These are phyloP conservation scores for Linnemannia hyalina DNA, from an alignment of 192 early-diverging fungal genomes.

Conservation along the genomic window DNA sequence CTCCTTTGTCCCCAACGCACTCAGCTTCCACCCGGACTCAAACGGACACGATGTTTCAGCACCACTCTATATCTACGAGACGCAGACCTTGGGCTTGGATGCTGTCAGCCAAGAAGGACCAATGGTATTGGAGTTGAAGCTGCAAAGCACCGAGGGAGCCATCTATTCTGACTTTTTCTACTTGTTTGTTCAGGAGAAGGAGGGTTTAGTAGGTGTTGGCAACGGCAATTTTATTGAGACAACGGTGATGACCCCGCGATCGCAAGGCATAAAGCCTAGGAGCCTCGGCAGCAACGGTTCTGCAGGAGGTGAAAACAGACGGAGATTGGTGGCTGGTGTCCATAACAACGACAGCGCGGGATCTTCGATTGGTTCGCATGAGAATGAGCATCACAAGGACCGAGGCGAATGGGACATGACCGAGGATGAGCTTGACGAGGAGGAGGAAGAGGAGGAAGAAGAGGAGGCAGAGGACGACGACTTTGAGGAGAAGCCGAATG, in stretches of 20 bases:
- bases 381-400: background rate
- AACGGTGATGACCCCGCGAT: background rate
- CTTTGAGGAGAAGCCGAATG: background rate
- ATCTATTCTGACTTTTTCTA: slow-evolving; percentile 32
- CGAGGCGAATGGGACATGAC: background rate
- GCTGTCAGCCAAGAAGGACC: slow-evolving; percentile 12
- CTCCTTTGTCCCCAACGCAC: slow-evolving; percentile 17
- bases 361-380: background rate
- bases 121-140: slow-evolving; percentile 28
- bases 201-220: background rate
- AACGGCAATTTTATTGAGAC: background rate
- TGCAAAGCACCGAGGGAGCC: slow-evolving; percentile 27
- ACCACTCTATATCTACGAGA: slow-evolving; percentile 48
- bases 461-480: background rate
- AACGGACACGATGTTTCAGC: background rate
- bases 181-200: slow-evolving; percentile 10
- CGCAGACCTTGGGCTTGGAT: slow-evolving; percentile 14
- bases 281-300: background rate
- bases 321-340: background rate
- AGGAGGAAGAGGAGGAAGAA: background rate
- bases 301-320: background rate
- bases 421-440: background rate
- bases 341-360: background rate
- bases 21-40: background rate
- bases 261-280: background rate